Evolutionary conservation across 257 asterid species (phyloP).

Genomic region (Nicotiana tabacum): DNA sequence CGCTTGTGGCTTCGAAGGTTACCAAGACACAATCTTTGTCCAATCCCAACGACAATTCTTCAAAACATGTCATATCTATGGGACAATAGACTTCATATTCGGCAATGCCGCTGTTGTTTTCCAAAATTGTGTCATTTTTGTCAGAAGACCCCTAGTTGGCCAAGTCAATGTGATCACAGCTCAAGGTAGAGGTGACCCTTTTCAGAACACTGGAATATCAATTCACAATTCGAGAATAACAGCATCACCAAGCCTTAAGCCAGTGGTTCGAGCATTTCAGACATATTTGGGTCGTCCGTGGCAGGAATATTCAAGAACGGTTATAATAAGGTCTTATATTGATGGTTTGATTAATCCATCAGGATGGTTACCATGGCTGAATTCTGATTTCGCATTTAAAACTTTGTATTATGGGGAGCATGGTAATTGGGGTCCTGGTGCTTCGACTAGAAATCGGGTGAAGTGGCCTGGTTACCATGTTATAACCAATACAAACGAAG

Average conservation of each 20-base stretch:
- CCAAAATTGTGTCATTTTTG: constrained; percentile 23
- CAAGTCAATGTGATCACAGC: constrained; percentile 27
- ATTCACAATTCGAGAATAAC: constrained; percentile 8
- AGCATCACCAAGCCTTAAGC: constrained; percentile 17
- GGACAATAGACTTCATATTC: constrained; percentile 40
- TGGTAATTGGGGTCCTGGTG: constrained; percentile 24
- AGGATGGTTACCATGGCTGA: constrained; percentile 28
- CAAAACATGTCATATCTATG: constrained; percentile 28
- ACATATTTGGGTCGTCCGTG: constrained; percentile 37
- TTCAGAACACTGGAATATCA: constrained; percentile 14
- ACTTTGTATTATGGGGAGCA: constrained; percentile 30
- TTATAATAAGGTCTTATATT: constrained; percentile 12
- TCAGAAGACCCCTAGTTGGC: constrained; percentile 21
- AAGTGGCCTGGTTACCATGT: constrained; percentile 26
- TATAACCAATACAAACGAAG: constrained; percentile 11
- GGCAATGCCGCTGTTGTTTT: constrained; percentile 31
- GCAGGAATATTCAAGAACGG: constrained; percentile 20
- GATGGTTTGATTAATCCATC: constrained; percentile 11
- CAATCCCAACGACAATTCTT: constrained; percentile 30
- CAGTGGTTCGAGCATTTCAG: constrained; percentile 5
- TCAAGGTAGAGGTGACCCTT: constrained; percentile 22
- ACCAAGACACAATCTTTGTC: constrained; percentile 35
- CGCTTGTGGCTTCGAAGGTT: constrained; percentile 29
- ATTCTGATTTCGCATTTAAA: background rate
- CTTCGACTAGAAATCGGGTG: constrained; percentile 13